These are phyloP conservation scores for Austroboletus festivus DNA, from an alignment of 768 basidiomycete species.

Conservation along the genomic window DNA sequence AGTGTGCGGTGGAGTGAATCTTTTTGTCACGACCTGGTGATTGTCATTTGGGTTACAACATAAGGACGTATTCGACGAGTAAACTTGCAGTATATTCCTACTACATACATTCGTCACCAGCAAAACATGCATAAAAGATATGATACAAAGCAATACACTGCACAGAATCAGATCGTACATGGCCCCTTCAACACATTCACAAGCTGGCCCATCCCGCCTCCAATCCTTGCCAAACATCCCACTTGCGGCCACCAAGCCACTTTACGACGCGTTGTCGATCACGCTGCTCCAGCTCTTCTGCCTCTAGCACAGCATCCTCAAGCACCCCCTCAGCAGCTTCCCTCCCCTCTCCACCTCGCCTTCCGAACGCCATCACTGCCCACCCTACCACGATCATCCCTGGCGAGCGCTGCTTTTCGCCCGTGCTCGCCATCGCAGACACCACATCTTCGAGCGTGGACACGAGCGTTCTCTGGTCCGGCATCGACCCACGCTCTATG, in stretches of 20 bases:
- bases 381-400: slow-evolving; percentile 97
- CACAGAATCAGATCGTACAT: too few relatives aligned
- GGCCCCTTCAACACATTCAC: too few relatives aligned
- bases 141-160: too few relatives aligned
- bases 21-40: too few relatives aligned
- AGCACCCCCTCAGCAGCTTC: slow-evolving; percentile 62
- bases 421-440: slow-evolving; percentile 64
- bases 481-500: slow-evolving; percentile 91
- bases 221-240: slow-evolving; percentile 67
- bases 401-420: slow-evolving; percentile 89
- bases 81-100: too few relatives aligned
- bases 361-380: slow-evolving; percentile 68
- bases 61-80: too few relatives aligned
- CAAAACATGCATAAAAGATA: too few relatives aligned
- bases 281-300: slow-evolving; percentile 8
- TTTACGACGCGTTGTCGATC: slow-evolving; percentile 43
- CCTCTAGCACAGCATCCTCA: slow-evolving; percentile 46
- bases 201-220: slow-evolving; percentile 44
- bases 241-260: slow-evolving; percentile 60
- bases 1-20: too few relatives aligned
- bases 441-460: slow-evolving; percentile 75
- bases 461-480: slow-evolving; percentile 82
- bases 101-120: too few relatives aligned
- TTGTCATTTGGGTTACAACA: too few relatives aligned
- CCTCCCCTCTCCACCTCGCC: slow-evolving; percentile 41